These are phyloP conservation scores for Thelonectria olida DNA, from an alignment of 2,329 filamentous ascomycete genomes.

Conservation along the genomic window DNA sequence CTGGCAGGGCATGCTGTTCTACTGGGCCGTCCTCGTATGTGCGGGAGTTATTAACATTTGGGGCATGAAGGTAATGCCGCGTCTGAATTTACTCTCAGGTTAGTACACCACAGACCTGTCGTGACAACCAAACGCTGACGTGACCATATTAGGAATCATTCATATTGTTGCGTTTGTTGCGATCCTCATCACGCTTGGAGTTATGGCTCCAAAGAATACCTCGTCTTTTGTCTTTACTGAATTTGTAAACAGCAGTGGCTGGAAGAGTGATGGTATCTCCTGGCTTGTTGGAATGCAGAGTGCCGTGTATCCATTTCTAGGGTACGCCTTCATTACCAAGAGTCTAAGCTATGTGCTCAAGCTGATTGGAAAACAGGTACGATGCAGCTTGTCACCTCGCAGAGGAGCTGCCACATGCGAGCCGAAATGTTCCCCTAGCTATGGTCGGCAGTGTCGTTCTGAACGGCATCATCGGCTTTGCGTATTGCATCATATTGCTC, in stretches of 20 bases:
- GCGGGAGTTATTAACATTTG: slow-evolving; percentile 52
- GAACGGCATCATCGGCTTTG: slow-evolving; percentile 57
- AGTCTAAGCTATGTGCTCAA: not conserved
- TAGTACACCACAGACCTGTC: accelerated
- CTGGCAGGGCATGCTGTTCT: slow-evolving; percentile 58
- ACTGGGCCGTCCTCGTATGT: slow-evolving; percentile 54
- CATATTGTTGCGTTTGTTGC: slow-evolving; percentile 41
- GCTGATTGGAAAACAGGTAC: slow-evolving; percentile 33
- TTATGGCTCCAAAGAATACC: slow-evolving; percentile 43
- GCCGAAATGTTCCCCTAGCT: slow-evolving; percentile 44
- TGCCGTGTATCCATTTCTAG: slow-evolving; percentile 46
- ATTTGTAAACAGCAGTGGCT: slow-evolving; percentile 44
- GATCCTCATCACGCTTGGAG: slow-evolving; percentile 40
- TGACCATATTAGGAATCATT: slow-evolving; percentile 28
- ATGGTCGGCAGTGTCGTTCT: slow-evolving; percentile 47
- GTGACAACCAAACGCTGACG: not conserved
- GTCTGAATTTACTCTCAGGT: slow-evolving; percentile 43
- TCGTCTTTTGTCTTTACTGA: slow-evolving; percentile 44
- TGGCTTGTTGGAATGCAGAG: slow-evolving; percentile 46
- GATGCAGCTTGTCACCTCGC: slow-evolving; percentile 46
- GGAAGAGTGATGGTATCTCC: slow-evolving; percentile 42
- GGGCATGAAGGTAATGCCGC: slow-evolving; percentile 49
- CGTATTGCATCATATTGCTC: slow-evolving; percentile 52
- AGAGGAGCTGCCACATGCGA: slow-evolving; percentile 46
- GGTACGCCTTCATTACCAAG: slow-evolving; percentile 32